Base-by-base conservation (phyloP, 75 land plant species). In the Adiantum capillusveneris region DNA sequence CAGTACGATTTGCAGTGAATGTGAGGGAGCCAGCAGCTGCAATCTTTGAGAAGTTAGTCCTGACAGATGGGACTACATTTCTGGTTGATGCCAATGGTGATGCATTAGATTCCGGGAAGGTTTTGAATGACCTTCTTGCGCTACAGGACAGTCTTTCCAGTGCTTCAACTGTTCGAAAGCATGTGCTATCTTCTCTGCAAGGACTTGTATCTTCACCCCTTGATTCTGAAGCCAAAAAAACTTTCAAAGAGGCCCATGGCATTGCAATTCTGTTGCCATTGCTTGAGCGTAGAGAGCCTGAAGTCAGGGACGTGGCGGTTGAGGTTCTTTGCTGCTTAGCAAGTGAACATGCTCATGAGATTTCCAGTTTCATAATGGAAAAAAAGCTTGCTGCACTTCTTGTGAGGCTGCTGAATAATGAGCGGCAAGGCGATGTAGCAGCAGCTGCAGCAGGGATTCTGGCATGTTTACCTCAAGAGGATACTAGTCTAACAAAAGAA, bases 401-500 rank as follows among this genome's bases (percentile, higher is more conserved):
- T 24, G 69, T 78, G n/a, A 57, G 46, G 17, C 65, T 71, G 59
- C 72, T 82, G n/a, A 50, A 73, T 34, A 69, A 75, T 56, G 65
- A 45, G 25, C 21, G 39, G 24, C 50, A 24, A 25, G 53, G 16
- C n/a, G 72, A 78, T 30, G 39, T 68, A 9, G 75, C 65, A 60
- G 50, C 68, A 48, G 74, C 77, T 17, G 65, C 77, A 31, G 74
- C 75, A 49, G 68, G 75, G 18, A 59, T 82, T 22, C 55, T 82
- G 36, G 75, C 66, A 39, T 65, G 63, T 39, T 72, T 78, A 6
- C 85, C 81, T 45, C 55, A 52, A 44, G 70, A 70, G 0, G 76
- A 78, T 26, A 13, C 25, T 16, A 25, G 16, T 24, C 44, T 74
- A 6, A 77, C 76, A 2, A 39, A 22, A 53, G 65, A 51, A 11